A percentile compares a stretch with the other conserved stretches of the same genome.
Evolutionary conservation across 75 land plant genomes (phyloP).

Genomic region (Isoetes taiwanensis): DNA sequence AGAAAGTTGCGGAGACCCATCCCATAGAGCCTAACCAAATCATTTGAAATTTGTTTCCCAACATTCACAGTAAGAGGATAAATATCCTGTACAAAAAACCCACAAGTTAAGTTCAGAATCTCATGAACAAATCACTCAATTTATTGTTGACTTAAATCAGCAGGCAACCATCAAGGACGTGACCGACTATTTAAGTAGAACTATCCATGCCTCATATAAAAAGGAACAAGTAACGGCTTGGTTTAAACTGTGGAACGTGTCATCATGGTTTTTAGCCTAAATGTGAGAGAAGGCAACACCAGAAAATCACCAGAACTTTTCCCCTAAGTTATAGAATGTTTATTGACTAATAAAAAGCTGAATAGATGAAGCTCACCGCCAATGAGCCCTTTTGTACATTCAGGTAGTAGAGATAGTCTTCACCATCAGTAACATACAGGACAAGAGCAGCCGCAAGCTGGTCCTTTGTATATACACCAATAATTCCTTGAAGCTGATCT

Average conservation of each 20-base stretch:
- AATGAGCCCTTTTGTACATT: neutral
- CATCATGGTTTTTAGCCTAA: too few species aligned
- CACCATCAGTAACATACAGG: slow-evolving; percentile 9
- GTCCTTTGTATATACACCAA: neutral
- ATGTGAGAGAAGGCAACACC: too few species aligned
- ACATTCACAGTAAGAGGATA: slow-evolving; percentile 14
- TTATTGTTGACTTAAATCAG: too few species aligned
- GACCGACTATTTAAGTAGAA: too few species aligned
- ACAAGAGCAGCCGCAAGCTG: slow-evolving; percentile 9
- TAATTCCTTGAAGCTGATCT: neutral
- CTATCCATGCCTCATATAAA: too few species aligned
- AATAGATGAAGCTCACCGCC: neutral
- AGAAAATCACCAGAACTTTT: too few species aligned
- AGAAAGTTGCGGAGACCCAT: slow-evolving; percentile 28
- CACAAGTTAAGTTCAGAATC: neutral
- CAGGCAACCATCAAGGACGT: too few species aligned
- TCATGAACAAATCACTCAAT: too few species aligned
- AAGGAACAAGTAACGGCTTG: too few species aligned
- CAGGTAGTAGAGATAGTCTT: slow-evolving; percentile 8
- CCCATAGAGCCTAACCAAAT: slow-evolving; percentile 15
- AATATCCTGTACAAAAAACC: neutral
- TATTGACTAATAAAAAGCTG: too few species aligned
- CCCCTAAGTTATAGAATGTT: too few species aligned
- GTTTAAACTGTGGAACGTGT: too few species aligned
- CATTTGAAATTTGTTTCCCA: slow-evolving; percentile 19